Conservation (phyloP, 257 asterid species). For the Solanum okadae region DNA sequence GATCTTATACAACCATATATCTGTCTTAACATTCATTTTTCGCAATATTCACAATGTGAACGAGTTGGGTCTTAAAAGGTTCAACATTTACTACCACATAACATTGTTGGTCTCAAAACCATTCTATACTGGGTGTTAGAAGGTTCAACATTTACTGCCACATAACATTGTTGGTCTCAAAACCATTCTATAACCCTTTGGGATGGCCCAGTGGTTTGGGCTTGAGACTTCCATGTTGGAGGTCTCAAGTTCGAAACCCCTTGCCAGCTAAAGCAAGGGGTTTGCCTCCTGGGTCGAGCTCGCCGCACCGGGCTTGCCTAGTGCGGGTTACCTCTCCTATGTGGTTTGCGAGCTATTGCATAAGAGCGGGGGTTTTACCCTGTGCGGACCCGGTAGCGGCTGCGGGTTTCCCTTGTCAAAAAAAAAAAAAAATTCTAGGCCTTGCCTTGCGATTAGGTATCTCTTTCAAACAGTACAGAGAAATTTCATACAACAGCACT, state of each 20-base stretch:
- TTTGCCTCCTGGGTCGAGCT: too few relatives aligned
- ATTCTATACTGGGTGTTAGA: neutral
- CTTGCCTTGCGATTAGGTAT: neutral
- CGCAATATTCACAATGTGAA: neutral
- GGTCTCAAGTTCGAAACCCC: too few relatives aligned
- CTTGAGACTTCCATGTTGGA: too few relatives aligned
- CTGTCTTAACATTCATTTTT: neutral
- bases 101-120: neutral
- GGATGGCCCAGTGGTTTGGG: too few relatives aligned
- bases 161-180: neutral
- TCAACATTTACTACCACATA: neutral
- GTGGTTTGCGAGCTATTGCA: too few relatives aligned
- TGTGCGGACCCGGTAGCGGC: too few relatives aligned
- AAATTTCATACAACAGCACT: neutral
- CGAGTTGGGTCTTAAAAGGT: neutral
- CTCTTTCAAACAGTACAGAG: neutral
- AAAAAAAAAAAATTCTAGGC: neutral
- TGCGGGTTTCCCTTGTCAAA: too few relatives aligned
- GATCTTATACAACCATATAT: neutral
- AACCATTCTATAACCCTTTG: neutral
- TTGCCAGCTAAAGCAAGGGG: too few relatives aligned
- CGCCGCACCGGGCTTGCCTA: too few relatives aligned
- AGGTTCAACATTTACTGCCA: neutral
- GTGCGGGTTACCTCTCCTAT: too few relatives aligned
- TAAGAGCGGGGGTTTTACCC: too few relatives aligned